Percentiles rank a stretch among this genome's conserved stretches.
These are phyloP conservation scores for Eurotiales sp. DNA, from an alignment of 2,329 filamentous ascomycete species.

Conservation along the genomic window DNA sequence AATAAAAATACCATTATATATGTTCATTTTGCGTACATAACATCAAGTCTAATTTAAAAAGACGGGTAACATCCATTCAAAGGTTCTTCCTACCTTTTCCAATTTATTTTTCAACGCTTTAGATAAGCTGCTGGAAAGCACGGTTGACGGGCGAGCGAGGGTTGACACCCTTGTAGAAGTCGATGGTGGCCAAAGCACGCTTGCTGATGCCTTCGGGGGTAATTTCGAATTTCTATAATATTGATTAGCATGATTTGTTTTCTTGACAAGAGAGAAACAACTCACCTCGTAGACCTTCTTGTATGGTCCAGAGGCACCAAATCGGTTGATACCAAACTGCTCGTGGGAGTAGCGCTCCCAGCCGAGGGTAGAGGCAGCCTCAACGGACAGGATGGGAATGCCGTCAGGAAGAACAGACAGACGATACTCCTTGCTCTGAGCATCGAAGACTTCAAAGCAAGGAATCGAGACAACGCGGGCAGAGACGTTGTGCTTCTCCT, in stretches of 20 bases:
- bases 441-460: conserved; percentile 95
- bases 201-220: conserved; percentile 95
- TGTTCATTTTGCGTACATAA: conserved; percentile 13
- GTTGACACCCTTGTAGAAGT: conserved; percentile 97
- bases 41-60: conserved; percentile 11
- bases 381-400: conserved; percentile 86
- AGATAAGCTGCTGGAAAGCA: conserved; percentile 96
- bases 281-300: conserved; percentile 92
- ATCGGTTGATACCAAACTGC: conserved; percentile 98
- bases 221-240: conserved; percentile 90
- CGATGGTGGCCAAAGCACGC: conserved; percentile 83
- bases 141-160: conserved; percentile 94
- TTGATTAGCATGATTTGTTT: neutral
- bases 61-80: neutral
- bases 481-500: conserved; percentile 81
- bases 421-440: conserved; percentile 90
- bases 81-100: neutral
- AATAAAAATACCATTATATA: conserved; percentile 3
- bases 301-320: conserved; percentile 95
- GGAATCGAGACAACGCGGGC: conserved; percentile 93
- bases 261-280: conserved; percentile 13
- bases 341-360: conserved; percentile 99
- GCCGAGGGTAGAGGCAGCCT: conserved; percentile 95
- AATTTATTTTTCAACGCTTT: conserved; percentile 38
- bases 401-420: conserved; percentile 90